Evolutionary conservation across 352 stramenopile species (phyloP), one percentile per base, ranked within the genome.

Genomic region (Pythium sukuiense): DNA sequence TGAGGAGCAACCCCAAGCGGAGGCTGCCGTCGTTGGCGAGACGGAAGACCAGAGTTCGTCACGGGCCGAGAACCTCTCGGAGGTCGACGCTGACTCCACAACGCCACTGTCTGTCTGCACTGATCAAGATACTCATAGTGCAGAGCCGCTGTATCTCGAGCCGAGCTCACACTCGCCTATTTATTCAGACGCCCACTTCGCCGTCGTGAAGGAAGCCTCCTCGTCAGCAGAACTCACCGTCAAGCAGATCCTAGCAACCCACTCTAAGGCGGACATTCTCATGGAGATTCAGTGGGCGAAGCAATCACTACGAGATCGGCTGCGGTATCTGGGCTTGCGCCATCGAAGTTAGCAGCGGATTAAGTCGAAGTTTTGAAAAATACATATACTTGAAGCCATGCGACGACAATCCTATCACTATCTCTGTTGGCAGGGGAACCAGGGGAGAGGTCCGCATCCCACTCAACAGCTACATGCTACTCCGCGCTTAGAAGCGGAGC

Each of bases 401-500:
- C 20, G 9, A 14, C 43, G n/a, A 29, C 43, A 9, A 50, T 24
- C 43, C 43, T 50, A 50, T 50, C 43, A 50, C 43, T 50, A 50
- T 30, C 43, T 50, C 43, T 30, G 43, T 29, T 49, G 14, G 41
- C 3, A 26, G 43, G 14, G 43, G 18, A 12, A 29, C n/a, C 16
- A 18, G 6, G 2, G 18, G 2, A 50, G 20, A 24, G 43, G 43
- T 16, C 30, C 43, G 20, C 43, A 30, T n/a, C 18, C 43, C n/a
- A 50, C 20, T 6, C 43, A 50, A 24, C 43, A 50, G 43, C 20
- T 50, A 50, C 6, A 14, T 41, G 35, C 35, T 16, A 11, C 12
- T 49, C 4, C 12, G 5, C 50, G 16, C 27, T 54, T 98, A 99
- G 73, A 99, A 99, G 67, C 93, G 87, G 90, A 99, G 98, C 63